These are phyloP conservation scores for Ascochyta lentis DNA, from an alignment of 2,329 filamentous ascomycete species.

Conservation along the genomic window DNA sequence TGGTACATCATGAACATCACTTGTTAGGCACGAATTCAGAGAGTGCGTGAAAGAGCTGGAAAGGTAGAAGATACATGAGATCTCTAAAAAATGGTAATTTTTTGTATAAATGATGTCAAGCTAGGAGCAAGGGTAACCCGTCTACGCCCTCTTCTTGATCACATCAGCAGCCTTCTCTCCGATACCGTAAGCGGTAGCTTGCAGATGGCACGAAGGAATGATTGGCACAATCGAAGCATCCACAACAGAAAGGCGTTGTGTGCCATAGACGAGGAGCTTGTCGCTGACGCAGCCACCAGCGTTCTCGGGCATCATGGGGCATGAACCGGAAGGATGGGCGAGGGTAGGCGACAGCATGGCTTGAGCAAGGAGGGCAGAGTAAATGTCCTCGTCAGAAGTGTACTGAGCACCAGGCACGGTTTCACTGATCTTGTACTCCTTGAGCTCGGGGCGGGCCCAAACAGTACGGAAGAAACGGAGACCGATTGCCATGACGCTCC, in stretches of 20 bases:
- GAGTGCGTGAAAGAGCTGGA: neutral
- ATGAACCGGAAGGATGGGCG: slow-evolving; percentile 41
- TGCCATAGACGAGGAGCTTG: slow-evolving; percentile 41
- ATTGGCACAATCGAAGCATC: slow-evolving; percentile 44
- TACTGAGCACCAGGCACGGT: slow-evolving; percentile 32
- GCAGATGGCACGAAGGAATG: slow-evolving; percentile 38
- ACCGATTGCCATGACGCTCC: slow-evolving; percentile 39
- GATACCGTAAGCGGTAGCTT: slow-evolving; percentile 42
- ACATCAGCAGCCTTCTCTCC: slow-evolving; percentile 46
- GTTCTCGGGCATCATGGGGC: slow-evolving; percentile 37
- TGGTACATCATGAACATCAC: neutral
- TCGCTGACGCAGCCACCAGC: slow-evolving; percentile 38
- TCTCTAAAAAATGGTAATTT: neutral
- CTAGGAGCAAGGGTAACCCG: neutral
- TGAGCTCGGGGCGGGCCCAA: slow-evolving; percentile 36
- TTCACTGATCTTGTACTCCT: slow-evolving; percentile 31
- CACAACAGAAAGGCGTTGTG: slow-evolving; percentile 33
- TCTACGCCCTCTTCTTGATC: slow-evolving; percentile 32
- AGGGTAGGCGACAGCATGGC: slow-evolving; percentile 32
- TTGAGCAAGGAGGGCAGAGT: slow-evolving; percentile 26
- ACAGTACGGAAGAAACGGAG: slow-evolving; percentile 44
- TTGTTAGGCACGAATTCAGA: neutral
- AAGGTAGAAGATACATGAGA: too few relatives aligned
- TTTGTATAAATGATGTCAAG: slow-evolving; percentile 5
- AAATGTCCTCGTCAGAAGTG: slow-evolving; percentile 32